Conservation (phyloP, 176 grass and related monocot genomes). For the Triticum urartu region DNA sequence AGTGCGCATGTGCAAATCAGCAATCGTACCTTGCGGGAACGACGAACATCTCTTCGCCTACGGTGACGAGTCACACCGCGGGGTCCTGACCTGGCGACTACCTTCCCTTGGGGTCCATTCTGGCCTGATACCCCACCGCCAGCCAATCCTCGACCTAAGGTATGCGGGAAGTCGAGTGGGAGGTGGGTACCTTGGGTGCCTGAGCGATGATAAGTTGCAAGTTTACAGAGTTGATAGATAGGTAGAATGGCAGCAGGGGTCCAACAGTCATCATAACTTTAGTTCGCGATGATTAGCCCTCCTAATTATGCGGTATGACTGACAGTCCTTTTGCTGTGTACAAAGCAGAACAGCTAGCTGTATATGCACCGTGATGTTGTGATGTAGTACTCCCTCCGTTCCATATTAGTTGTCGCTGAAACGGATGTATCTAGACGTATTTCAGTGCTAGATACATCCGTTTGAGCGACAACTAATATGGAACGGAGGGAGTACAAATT, state of each 20-base stretch:
- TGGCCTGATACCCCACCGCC: conserved; percentile 41
- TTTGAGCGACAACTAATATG: too few species aligned
- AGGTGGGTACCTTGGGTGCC: conserved; percentile 56
- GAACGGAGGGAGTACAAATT: too few species aligned
- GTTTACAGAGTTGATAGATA: conserved; percentile 37
- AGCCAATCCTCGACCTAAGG: conserved; percentile 75
- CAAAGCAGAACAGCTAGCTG: too few species aligned
- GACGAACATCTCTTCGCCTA: conserved; percentile 43
- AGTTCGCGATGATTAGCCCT: neutral
- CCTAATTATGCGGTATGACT: neutral
- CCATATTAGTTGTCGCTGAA: too few species aligned
- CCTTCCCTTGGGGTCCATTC: conserved; percentile 43
- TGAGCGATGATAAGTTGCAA: conserved; percentile 70
- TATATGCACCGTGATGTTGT: too few species aligned
- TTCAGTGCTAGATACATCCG: too few species aligned
- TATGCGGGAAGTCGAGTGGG: conserved; percentile 31
- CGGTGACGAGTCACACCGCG: conserved; percentile 55
- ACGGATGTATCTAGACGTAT: too few species aligned
- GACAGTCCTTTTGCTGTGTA: too few species aligned
- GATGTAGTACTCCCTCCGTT: too few species aligned
- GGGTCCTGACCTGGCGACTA: conserved; percentile 57
- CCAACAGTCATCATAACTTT: neutral
- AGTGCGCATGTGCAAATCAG: conserved; percentile 63
- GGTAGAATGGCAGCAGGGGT: conserved; percentile 12
- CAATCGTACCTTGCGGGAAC: conserved; percentile 40